Evolutionary conservation across 2,329 filamentous ascomycete genomes (phyloP).

Genomic region (Setomelanomma holmii): DNA sequence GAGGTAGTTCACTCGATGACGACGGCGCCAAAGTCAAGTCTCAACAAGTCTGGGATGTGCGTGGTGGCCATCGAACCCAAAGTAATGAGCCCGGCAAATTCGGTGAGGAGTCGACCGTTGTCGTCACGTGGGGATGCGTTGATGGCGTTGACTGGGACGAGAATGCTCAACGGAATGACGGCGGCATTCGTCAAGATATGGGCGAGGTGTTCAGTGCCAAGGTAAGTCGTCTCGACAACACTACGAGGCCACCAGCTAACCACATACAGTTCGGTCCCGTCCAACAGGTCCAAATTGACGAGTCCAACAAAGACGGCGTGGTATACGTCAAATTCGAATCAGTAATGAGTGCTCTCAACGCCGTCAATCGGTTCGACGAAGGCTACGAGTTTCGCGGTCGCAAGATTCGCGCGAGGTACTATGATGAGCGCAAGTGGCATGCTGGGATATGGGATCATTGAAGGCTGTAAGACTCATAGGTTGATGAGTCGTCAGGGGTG

Average conservation of each 20-base stretch:
- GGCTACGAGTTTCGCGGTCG: slow-evolving; percentile 95
- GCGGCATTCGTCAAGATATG: slow-evolving; percentile 86
- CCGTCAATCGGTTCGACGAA: slow-evolving; percentile 87
- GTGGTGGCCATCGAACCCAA: slow-evolving; percentile 69
- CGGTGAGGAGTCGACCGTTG: slow-evolving; percentile 75
- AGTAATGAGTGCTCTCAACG: slow-evolving; percentile 80
- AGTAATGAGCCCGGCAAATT: slow-evolving; percentile 46
- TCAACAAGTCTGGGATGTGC: slow-evolving; percentile 69
- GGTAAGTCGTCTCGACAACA: slow-evolving; percentile 50
- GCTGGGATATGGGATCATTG: slow-evolving; percentile 45
- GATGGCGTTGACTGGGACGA: slow-evolving; percentile 79
- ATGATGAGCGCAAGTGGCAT: slow-evolving; percentile 83
- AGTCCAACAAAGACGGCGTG: slow-evolving; percentile 64
- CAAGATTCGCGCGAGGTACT: slow-evolving; percentile 81
- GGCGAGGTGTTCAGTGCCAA: slow-evolving; percentile 90
- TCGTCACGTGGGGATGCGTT: slow-evolving; percentile 85
- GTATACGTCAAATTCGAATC: slow-evolving; percentile 96
- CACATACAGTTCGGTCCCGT: slow-evolving; percentile 75
- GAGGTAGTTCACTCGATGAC: slow-evolving; percentile 30
- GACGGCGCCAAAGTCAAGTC: slow-evolving; percentile 59
- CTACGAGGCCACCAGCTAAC: slow-evolving; percentile 12
- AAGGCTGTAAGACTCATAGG: no score
- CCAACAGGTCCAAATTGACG: slow-evolving; percentile 74
- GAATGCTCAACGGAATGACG: slow-evolving; percentile 70
- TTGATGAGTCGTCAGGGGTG: no score